Conservation (phyloP, 2,329 filamentous ascomycete species). For the Cladorrhinum sp. region DNA sequence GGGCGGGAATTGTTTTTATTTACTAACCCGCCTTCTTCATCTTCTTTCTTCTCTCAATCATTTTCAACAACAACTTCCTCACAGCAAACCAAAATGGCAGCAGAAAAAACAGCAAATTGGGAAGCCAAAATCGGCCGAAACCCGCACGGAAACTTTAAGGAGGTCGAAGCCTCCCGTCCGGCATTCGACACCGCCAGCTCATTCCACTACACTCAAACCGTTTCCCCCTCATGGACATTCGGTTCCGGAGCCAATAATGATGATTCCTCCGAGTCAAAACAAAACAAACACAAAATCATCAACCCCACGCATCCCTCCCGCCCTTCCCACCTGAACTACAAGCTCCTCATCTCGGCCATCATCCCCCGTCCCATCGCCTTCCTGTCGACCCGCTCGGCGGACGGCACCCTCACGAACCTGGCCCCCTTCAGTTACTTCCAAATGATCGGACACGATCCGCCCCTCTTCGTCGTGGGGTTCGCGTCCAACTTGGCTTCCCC, state of each 20-base stretch:
- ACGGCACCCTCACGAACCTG: conserved; percentile 69
- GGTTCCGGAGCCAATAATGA: conserved; percentile 61
- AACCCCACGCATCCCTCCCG: conserved; percentile 74
- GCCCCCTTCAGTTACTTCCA: conserved; percentile 88
- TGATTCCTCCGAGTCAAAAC: conserved; percentile 34
- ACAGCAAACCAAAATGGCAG: conserved; percentile 26
- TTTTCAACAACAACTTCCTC: conserved; percentile 5
- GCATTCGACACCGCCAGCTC: conserved; percentile 50
- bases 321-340: conserved; percentile 75
- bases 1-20: conserved; percentile 12
- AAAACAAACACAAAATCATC: conserved; percentile 72
- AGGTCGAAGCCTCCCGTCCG: conserved; percentile 63
- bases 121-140: conserved; percentile 53
- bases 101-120: conserved; percentile 22
- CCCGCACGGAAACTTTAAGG: conserved; percentile 72
- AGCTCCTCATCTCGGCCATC: conserved; percentile 80
- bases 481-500: conserved; percentile 40
- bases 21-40: neutral
- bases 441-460: conserved; percentile 80
- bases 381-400: conserved; percentile 52
- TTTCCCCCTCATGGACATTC: conserved; percentile 62
- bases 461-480: conserved; percentile 68
- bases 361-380: conserved; percentile 78
- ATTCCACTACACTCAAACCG: conserved; percentile 61
- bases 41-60: neutral